phyloP scores from a whole-genome alignment of 441 rosid species.

The Erysimum cheiri region DNA sequence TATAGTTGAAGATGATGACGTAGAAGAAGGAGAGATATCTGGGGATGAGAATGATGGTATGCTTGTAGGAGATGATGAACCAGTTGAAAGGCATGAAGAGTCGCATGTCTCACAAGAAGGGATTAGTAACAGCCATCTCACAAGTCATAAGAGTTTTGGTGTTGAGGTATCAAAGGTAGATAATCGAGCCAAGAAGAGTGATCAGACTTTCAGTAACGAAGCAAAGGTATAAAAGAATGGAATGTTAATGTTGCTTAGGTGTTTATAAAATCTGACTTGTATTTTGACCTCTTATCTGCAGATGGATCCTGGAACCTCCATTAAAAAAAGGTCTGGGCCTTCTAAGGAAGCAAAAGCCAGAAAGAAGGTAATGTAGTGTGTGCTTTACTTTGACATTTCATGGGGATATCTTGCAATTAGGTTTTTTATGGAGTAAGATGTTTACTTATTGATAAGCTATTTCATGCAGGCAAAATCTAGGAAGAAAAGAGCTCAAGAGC shows the following conservation, averaged over 20 bases:
- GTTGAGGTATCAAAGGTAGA: constrained; percentile 38
- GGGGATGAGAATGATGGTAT: constrained; percentile 49
- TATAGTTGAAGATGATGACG: constrained; percentile 54
- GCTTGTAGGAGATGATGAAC: constrained; percentile 41
- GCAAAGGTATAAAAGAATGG: constrained; percentile 52
- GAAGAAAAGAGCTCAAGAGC: constrained; percentile 75
- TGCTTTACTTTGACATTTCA: constrained; percentile 1
- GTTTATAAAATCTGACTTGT: constrained; percentile 34
- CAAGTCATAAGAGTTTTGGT: constrained; percentile 29
- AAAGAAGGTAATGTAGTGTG: constrained; percentile 59
- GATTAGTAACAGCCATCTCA: constrained; percentile 14
- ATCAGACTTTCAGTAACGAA: constrained; percentile 45
- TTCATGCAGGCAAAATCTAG: constrained; percentile 64
- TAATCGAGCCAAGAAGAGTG: constrained; percentile 41
- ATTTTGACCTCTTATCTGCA: constrained; percentile 38
- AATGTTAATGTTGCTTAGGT: constrained; percentile 8
- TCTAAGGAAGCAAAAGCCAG: constrained; percentile 64
- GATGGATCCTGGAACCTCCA: constrained; percentile 48
- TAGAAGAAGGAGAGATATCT: constrained; percentile 78
- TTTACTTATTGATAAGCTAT: constrained; percentile 32
- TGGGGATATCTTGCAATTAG: not conserved
- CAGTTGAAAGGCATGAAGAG: constrained; percentile 41
- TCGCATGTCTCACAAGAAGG: constrained; percentile 45
- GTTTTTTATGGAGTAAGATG: constrained; percentile 10
- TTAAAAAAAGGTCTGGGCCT: constrained; percentile 56